These are phyloP conservation scores for Drosera capensis DNA, from an alignment of 148 eudicot species.

Conservation along the genomic window DNA sequence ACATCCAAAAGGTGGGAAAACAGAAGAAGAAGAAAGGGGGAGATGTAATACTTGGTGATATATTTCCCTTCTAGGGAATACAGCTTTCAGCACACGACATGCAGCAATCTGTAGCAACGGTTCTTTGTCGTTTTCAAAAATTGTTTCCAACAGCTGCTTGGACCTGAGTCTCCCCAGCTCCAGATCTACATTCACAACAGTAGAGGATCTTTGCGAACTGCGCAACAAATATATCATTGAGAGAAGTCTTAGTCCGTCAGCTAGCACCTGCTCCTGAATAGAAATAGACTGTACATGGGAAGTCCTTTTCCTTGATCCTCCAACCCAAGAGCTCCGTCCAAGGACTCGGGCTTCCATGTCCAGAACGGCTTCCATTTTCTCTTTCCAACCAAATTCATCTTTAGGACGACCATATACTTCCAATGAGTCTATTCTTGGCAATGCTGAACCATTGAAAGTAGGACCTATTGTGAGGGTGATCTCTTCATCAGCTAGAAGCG, in stretches of 20 bases:
- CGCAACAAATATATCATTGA: slow-evolving; percentile 55
- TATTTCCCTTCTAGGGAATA: slow-evolving; percentile 61
- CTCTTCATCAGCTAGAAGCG: slow-evolving; percentile 98
- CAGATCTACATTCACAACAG: slow-evolving; percentile 38
- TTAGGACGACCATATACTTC: slow-evolving; percentile 97
- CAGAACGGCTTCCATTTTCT: slow-evolving; percentile 92
- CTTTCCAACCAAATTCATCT: slow-evolving; percentile 99
- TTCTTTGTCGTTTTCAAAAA: slow-evolving; percentile 88
- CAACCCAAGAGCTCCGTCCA: slow-evolving; percentile 52
- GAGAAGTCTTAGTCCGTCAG: slow-evolving; percentile 85
- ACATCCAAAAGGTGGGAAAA: no score
- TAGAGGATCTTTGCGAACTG: slow-evolving; percentile 34
- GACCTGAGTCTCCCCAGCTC: slow-evolving; percentile 57
- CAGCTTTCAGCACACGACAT: slow-evolving; percentile 78
- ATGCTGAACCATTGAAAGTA: slow-evolving; percentile 62
- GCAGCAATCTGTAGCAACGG: slow-evolving; percentile 86
- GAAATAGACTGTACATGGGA: slow-evolving; percentile 51
- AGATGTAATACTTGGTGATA: slow-evolving; percentile 87
- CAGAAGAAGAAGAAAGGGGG: no score
- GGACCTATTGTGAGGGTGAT: slow-evolving; percentile 61
- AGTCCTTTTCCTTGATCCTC: slow-evolving; percentile 53
- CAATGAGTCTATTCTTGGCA: slow-evolving; percentile 79
- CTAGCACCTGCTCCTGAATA: slow-evolving; percentile 73
- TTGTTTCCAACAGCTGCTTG: slow-evolving; percentile 64
- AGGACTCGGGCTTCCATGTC: slow-evolving; percentile 92